A percentile compares a stretch with the other conserved stretches of the same genome.
phyloP scores from a whole-genome alignment of 1,284 basidiomycete species.

The Irpex lacteus region DNA sequence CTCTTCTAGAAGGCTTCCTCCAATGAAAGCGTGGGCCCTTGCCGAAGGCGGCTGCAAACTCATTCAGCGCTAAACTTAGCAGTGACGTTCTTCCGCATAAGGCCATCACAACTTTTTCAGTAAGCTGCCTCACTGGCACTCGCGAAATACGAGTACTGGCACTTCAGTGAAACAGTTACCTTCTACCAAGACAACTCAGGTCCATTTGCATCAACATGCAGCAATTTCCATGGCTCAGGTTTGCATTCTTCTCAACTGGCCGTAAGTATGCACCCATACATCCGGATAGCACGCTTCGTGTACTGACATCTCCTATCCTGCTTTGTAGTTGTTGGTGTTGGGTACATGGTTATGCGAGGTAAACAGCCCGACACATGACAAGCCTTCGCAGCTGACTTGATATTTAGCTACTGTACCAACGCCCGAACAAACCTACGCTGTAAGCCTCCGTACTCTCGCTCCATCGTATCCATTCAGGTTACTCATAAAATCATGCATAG shows the following conservation, averaged over 20 bases:
- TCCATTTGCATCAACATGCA: not conserved
- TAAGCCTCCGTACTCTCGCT: constrained; percentile 19
- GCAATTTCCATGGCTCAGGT: not conserved
- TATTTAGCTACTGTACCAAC: constrained; percentile 15
- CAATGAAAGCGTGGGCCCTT: too few relatives aligned
- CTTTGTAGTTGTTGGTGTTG: constrained; percentile 52
- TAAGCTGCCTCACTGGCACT: too few relatives aligned
- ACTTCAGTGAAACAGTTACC: too few relatives aligned
- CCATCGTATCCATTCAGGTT: not conserved
- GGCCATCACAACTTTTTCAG: too few relatives aligned
- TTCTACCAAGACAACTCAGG: too few relatives aligned
- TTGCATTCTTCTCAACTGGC: not conserved
- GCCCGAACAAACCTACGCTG: constrained; percentile 35
- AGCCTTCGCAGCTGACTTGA: not conserved
- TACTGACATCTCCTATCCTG: not conserved
- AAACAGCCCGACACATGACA: constrained; percentile 22
- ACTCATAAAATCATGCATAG: constrained; percentile 30
- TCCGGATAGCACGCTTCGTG: not conserved
- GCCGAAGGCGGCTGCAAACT: too few relatives aligned
- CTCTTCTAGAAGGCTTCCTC: too few relatives aligned
- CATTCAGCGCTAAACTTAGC: too few relatives aligned
- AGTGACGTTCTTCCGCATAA: too few relatives aligned
- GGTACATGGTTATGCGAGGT: constrained; percentile 68
- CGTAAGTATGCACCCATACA: not conserved
- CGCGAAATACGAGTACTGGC: too few relatives aligned